Evolutionary conservation across 2,329 filamentous ascomycete genomes (phyloP), one percentile per base, ranked within the genome.

Genomic region (Fusarium guadeloupense): DNA sequence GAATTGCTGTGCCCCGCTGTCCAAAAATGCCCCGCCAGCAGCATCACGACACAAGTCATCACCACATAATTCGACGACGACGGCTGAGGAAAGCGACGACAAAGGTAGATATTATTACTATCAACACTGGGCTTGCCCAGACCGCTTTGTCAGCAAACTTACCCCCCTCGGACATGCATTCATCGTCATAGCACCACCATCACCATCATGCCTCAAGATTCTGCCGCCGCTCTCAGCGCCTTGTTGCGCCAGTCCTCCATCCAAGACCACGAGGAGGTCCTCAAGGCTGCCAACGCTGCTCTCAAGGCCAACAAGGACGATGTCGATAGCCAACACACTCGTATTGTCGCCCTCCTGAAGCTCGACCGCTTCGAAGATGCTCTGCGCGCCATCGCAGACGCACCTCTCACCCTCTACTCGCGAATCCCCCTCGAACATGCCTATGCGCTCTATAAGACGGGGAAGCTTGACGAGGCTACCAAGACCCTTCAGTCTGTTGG

Each of bases 391-490:
- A 83, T 94, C 55, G 84, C 87, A 56, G 85, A 87, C 30, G 86
- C 81, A 16, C 86, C 87, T 42, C 79, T 84, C 54, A 80, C 78
- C 62, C 77, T 93, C 53, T 85, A 88, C 71, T 78, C 83, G 33
- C 76, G 77, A 53, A 91, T 88, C 64, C 71, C 77, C 14, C 80
- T 93, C 37, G 91, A 93, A 74, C 88, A 88, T 72, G 85, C 89
- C 3, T 96, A 96, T 78, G 89, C 90, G n/a, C 82, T 93, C 17
- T 96, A 95, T 78, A 95, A 93, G 78, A 84, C 85, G 1, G 90
- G 90, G 20, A 82, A 87, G 62, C 82, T 92, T 2, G 78, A 83
- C 17, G 87, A 89, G 52, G 91, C 91, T n/a, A 81, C 83, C 21
- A 74, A 71, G 3, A 60, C 78, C 14, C 70, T 84, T 16, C 68